These are phyloP conservation scores for Claviceps digitariae DNA, from an alignment of 2,329 filamentous ascomycete genomes.

Conservation along the genomic window DNA sequence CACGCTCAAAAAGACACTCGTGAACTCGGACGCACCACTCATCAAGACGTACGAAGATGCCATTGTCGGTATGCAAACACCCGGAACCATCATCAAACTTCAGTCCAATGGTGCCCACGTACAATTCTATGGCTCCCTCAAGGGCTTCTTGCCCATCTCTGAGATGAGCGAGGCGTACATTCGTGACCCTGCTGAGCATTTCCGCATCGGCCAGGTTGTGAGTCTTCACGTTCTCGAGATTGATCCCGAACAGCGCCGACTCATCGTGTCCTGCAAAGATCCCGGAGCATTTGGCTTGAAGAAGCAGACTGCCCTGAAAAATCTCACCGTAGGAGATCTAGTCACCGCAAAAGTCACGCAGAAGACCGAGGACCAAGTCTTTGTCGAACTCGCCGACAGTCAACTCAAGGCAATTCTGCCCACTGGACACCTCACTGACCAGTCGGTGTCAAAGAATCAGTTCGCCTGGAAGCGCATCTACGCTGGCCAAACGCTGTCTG, in stretches of 20 bases:
- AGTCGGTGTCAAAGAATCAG: slow-evolving; percentile 63
- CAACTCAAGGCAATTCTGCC: slow-evolving; percentile 68
- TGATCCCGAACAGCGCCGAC: slow-evolving; percentile 53
- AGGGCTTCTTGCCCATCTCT: slow-evolving; percentile 78
- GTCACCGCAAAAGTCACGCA: slow-evolving; percentile 71
- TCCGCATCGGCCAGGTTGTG: slow-evolving; percentile 80
- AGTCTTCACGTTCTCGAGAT: slow-evolving; percentile 79
- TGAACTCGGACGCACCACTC: slow-evolving; percentile 75
- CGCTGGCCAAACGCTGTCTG: slow-evolving; percentile 68
- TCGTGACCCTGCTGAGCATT: slow-evolving; percentile 76
- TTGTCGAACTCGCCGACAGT: slow-evolving; percentile 61
- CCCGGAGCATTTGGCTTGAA: slow-evolving; percentile 61
- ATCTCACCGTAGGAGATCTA: slow-evolving; percentile 57
- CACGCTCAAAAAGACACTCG: slow-evolving; percentile 85
- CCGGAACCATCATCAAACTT: slow-evolving; percentile 78
- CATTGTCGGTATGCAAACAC: slow-evolving; percentile 59
- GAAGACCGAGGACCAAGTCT: slow-evolving; percentile 62
- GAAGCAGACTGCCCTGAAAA: slow-evolving; percentile 63
- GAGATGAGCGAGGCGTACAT: slow-evolving; percentile 99
- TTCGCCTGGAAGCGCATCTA: slow-evolving; percentile 68
- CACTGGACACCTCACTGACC: slow-evolving; percentile 71
- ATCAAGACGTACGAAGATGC: slow-evolving; percentile 69
- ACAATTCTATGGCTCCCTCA: slow-evolving; percentile 76
- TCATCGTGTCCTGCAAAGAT: slow-evolving; percentile 90
- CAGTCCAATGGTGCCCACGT: slow-evolving; percentile 69